Evolutionary conservation across 805 yeast species (phyloP), one percentile per base, ranked within the genome.

Genomic region (Ogataea wickerhamii): DNA sequence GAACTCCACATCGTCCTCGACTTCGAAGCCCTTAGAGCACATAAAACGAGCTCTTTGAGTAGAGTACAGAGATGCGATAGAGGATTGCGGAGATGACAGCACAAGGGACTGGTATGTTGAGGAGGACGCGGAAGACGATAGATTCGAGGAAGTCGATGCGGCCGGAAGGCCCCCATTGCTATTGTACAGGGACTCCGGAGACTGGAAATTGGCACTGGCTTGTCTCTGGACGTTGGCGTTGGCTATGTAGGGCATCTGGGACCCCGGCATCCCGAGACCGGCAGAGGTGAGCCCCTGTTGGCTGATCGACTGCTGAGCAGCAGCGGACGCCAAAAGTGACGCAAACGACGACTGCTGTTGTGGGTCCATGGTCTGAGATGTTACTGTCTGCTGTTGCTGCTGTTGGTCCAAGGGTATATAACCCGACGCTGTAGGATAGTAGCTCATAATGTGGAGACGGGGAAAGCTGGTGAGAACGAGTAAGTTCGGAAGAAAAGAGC

Each of bases 1-100:
- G 45, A 78, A 78, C 55, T 78, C 82, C 49, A 77, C 53, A 54
- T 78, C 84, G 51, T 78, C 84, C 50, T 78, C 83, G 6, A 70
- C 48, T 42, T 78, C 84, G 58, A 78, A 78, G 22, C 78, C 76
- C 48, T 78, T 78, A 17, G 79, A 73, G 21, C 73, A 67, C 62
- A 74, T 73, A 52, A 76, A 74, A 47, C 80, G 64, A 28, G 78
- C 73, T 28, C 82, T 60, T 21, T 48, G 53, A 8, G 48, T 38
- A 14, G 59, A 51, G 34, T 52, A 53, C 14, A 56, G 32, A 6
- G 58, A 53, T 11, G 54, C 47, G 8, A 47, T 36, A 11, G 59
- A 53, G 14, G 53, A 47, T 36, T 54, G 53, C 11, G 59, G 58
- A 2, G 58, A 53, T 13, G 56, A 53, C 18, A 46, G 38, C 12